Base-by-base conservation (phyloP, 2,329 filamentous ascomycete genomes). In the Ceratocystis destructans region DNA sequence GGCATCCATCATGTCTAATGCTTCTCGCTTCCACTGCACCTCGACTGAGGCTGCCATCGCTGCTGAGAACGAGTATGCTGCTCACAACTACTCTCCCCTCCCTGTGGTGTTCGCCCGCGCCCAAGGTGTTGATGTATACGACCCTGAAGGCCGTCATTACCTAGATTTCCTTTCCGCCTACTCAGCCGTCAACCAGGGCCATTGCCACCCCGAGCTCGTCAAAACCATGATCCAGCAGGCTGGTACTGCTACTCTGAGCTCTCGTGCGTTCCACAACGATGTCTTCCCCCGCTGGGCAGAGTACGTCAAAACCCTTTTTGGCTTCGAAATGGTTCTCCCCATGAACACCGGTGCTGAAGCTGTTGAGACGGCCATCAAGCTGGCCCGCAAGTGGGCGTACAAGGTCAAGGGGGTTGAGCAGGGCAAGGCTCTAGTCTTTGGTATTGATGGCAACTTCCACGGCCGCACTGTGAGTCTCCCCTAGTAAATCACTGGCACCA, bases 331-430 rank as follows among this genome's bases (percentile, higher is more conserved):
- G 93, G 90, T 96, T 44, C 78, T 97, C 75, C 93, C 93, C 70
- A 96, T 97, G 92, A 96, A 96, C 80, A 97, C 93, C 1, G 93
- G 93, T 68, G 93, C 93, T 25, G 93, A 97, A 78, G 93, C 93
- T 7, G 91, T 96, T 45, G 93, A 97, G 82, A 96, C 93, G 0
- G 92, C 88, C 12, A 86, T 97, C 78, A 97, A 97, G 82, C 86
- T 97, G 77, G 93, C 93, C 68, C 83, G 93, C 70, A 97, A 97
- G 78, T 97, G 93, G 93, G 92, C 91, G 4, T 96, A 96, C 82
- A 96, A 96, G 79, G 86, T 89, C 74, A 96, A 97, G 82, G 86
- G 87, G 25, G 93, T 97, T 69, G 86, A 90, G 5, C 80, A 89
- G 75, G 87, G 88, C 74, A 85, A 94, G 80, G 93, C 93, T 7